Evolutionary conservation across 2,329 filamentous ascomycete genomes (phyloP).

Genomic region (Trichoderma koningii): DNA sequence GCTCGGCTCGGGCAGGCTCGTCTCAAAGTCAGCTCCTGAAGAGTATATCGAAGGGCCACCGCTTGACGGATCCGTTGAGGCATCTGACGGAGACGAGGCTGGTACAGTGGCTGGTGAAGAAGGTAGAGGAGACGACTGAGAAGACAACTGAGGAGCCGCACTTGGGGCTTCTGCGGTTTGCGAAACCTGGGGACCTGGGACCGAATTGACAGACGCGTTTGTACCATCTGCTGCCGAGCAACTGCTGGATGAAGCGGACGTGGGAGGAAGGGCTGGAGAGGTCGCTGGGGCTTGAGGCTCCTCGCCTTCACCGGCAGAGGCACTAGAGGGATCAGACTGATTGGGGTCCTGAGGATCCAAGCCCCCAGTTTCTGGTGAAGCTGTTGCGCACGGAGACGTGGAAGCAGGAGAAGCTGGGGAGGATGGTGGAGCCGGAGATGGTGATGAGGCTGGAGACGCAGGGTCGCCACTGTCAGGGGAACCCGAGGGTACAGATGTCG

Average conservation of each 20-base stretch:
- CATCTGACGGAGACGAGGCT: neutral
- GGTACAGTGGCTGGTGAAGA: neutral
- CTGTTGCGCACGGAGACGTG: neutral
- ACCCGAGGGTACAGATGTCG: neutral
- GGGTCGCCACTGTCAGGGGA: neutral
- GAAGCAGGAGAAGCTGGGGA: neutral
- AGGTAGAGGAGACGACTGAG: constrained; percentile 1
- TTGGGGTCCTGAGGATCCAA: constrained; percentile 1
- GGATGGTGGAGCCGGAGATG: too few relatives aligned
- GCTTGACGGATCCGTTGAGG: neutral
- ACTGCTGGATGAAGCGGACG: neutral
- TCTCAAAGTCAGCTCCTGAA: neutral
- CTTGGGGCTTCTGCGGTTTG: neutral
- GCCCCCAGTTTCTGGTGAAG: neutral
- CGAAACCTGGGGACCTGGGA: neutral
- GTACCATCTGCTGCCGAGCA: neutral
- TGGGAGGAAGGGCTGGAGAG: neutral
- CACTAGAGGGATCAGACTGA: neutral
- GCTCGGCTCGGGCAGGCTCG: neutral
- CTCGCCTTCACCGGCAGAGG: neutral
- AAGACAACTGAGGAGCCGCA: neutral
- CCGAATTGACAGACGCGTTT: neutral
- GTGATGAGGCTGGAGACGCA: neutral
- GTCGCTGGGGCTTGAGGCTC: neutral
- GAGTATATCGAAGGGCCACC: neutral